A percentile compares a stretch with the other conserved stretches of the same genome.
Evolutionary conservation across 805 yeast species (phyloP).

Genomic region (Lipomyces anomalus): DNA sequence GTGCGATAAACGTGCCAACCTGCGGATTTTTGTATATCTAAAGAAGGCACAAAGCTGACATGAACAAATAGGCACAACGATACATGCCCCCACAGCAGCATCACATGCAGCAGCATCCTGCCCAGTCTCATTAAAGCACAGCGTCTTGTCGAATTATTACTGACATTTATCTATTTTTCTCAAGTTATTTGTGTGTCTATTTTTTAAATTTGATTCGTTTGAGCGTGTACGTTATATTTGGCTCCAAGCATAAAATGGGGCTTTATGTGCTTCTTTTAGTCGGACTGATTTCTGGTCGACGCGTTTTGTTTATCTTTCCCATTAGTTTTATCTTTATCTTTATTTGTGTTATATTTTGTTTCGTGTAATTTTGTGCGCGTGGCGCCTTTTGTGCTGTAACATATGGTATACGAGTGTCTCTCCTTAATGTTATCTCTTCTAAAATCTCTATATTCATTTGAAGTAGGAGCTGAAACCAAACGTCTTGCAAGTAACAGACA

Average conservation of each 20-base stretch:
- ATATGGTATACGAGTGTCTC: not conserved
- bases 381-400: not conserved
- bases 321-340: not conserved
- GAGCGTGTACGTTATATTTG: no score
- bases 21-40: no score
- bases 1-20: no score
- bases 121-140: not conserved
- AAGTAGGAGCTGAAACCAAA: no score
- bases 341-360: not conserved
- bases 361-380: not conserved
- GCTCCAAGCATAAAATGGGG: no score
- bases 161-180: not conserved
- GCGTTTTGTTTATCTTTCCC: not conserved
- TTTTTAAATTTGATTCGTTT: no score
- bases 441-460: no score
- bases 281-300: no score
- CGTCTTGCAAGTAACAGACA: no score
- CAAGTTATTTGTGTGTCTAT: not conserved
- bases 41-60: no score
- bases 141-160: not conserved
- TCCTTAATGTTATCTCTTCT: no score
- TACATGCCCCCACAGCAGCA: conserved; percentile 27
- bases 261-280: no score
- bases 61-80: conserved; percentile 24
- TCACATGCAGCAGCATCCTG: conserved; percentile 16